These are phyloP conservation scores for Taiozyma onychis DNA, from an alignment of 1,139 yeast species.

Conservation along the genomic window DNA sequence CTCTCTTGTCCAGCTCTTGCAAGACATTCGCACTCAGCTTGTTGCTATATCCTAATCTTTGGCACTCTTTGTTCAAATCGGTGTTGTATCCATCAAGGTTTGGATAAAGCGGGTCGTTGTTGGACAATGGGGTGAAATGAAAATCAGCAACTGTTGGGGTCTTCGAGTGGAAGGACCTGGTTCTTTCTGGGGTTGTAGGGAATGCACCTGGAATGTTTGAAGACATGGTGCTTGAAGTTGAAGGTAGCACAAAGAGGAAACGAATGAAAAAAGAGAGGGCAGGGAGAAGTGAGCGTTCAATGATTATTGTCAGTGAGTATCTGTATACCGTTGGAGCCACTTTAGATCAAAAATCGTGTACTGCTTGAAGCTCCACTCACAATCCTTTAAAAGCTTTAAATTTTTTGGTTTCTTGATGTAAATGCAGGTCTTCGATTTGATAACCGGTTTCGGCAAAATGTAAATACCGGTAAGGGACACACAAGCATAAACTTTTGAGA, in stretches of 20 bases:
- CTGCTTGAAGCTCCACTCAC: background rate
- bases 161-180: slow-evolving; percentile 2
- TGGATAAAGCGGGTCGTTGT: slow-evolving; percentile 16
- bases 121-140: slow-evolving; percentile 13
- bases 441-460: slow-evolving; percentile 6
- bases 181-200: slow-evolving; percentile 10
- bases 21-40: slow-evolving; percentile 27
- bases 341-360: background rate
- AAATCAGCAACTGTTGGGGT: slow-evolving; percentile 15
- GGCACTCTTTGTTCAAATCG: slow-evolving; percentile 8
- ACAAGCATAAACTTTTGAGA: background rate
- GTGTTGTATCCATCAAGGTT: slow-evolving; percentile 5
- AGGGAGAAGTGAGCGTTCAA: background rate
- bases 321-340: too few species aligned
- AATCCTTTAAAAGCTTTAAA: background rate
- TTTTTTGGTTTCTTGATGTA: background rate
- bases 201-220: slow-evolving; percentile 16
- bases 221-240: background rate
- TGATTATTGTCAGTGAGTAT: background rate
- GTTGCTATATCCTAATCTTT: slow-evolving; percentile 22
- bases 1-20: slow-evolving; percentile 28
- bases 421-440: background rate
- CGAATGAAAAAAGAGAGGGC: background rate
- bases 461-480: slow-evolving; percentile 5
- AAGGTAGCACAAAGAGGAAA: background rate